phyloP scores from a whole-genome alignment of 208 protist genomes.

The Trypanosoma mega region DNA sequence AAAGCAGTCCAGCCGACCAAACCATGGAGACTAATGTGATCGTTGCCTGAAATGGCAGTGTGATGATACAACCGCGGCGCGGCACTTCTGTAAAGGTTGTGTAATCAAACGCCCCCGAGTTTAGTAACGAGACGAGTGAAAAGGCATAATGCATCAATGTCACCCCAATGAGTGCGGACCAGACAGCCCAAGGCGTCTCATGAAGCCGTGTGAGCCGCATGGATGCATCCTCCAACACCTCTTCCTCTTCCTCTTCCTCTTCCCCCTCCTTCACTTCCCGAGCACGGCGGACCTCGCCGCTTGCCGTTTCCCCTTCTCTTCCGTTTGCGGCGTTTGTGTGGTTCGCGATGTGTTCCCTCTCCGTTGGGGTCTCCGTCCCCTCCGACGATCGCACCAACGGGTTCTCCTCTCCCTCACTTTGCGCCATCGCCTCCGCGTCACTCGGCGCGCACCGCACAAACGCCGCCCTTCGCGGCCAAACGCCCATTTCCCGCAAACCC shows the following conservation, averaged over 20 bases:
- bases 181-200: neutral
- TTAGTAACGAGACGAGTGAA: conserved; percentile 21
- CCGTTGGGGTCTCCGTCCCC: no score
- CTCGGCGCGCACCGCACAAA: neutral
- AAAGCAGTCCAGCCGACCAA: conserved; percentile 21
- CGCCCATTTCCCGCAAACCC: conserved; percentile 20
- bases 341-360: no score
- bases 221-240: neutral
- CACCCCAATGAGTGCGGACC: conserved; percentile 5
- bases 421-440: neutral
- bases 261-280: neutral
- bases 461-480: neutral
- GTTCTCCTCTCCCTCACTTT: neutral
- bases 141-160: conserved; percentile 24
- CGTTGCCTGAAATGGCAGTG: conserved; percentile 47
- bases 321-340: neutral
- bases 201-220: conserved; percentile 5
- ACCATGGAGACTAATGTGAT: conserved; percentile 45
- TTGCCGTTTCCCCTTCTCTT: neutral
- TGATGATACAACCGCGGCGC: conserved; percentile 38
- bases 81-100: conserved; percentile 16
- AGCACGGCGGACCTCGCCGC: no score
- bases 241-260: neutral
- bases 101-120: conserved; percentile 25
- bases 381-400: neutral